Evolutionary conservation across 1,284 basidiomycete genomes (phyloP), one percentile per base, ranked within the genome.

Genomic region (Malassezia japonica): DNA sequence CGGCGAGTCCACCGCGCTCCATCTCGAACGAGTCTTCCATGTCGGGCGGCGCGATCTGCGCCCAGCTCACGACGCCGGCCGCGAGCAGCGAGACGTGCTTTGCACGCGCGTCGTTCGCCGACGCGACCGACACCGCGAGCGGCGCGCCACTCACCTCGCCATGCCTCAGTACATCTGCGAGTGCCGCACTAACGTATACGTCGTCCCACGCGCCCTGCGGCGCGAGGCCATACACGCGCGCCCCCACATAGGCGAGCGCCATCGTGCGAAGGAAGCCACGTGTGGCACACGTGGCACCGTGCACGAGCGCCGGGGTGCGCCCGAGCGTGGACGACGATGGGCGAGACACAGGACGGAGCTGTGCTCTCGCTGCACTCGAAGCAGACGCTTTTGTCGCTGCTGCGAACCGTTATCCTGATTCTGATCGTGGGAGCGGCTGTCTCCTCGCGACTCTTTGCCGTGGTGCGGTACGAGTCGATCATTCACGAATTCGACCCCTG

Each of bases 401-500:
- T 70, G 25, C 60, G 66, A 25, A 58, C 64, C 20, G 61, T 73
- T 50, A 70, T 70, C 54, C 65, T 74, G 50, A 52, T 67, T 25
- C 51, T 71, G 48, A 70, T 74, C 31, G 65, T 68, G 15, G 70
- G 81, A 50, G 90, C 92, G 56, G 94, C 94, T 33, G 85, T 98
- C 67, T 84, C 90, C 31, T 92, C 89, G 52, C 83, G 94, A 72
- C 79, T 98, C 65, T 99, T 99, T 74, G 91, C 92, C 57, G 94
- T 99, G 64, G 79, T 98, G 60, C 88, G 96, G 62, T 94, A 95
- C 74, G 94, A 99, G 78, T 90, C 87, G 80, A 90, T 98, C 70
- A 96, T 96, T 67, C 92, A 96, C 76, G 92, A 98, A 79, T 95
- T 95, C 46, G 34, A 96, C 74, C 91, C 91, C 60, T 95, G 91